A percentile compares a stretch with the other conserved stretches of the same genome.
Evolutionary conservation across 129 eudicot species (phyloP).

Genomic region (Chrysanthemum seticuspe): DNA sequence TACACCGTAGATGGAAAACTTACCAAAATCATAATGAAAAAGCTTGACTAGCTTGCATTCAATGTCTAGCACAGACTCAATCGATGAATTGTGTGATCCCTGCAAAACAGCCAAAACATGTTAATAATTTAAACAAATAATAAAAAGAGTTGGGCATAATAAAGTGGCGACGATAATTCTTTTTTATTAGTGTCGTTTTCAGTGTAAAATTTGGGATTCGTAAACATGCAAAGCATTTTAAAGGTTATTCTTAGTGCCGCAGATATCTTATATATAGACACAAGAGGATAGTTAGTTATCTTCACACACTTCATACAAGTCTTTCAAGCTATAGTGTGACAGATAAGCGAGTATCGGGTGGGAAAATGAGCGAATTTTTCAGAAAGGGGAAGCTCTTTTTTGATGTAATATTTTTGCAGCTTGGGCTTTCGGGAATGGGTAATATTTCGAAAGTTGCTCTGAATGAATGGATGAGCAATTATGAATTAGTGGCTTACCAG

Average conservation of each 20-base stretch:
- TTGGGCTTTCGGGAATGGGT: constrained; percentile 54
- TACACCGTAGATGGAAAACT: constrained; percentile 36
- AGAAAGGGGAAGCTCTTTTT: too few relatives aligned
- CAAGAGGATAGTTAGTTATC: constrained; percentile 18
- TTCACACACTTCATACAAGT: constrained; percentile 24
- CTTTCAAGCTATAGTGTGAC: constrained; percentile 19
- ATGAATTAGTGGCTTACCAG: constrained; percentile 52
- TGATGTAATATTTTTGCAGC: constrained; percentile 31
- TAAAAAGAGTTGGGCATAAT: constrained; percentile 19
- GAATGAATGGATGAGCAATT: constrained; percentile 59
- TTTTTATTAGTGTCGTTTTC: constrained; percentile 14
- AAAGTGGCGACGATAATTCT: constrained; percentile 24
- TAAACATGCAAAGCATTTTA: constrained; percentile 21
- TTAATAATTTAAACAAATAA: neutral
- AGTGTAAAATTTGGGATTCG: constrained; percentile 17
- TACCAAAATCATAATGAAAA: constrained; percentile 26
- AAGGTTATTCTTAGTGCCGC: constrained; percentile 18
- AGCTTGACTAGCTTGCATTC: constrained; percentile 12
- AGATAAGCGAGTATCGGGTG: constrained; percentile 11
- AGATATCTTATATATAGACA: constrained; percentile 32
- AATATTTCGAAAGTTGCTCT: constrained; percentile 48
- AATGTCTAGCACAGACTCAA: neutral
- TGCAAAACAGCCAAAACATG: constrained; percentile 28
- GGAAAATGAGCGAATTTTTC: too few relatives aligned
- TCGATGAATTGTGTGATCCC: constrained; percentile 24